Base-by-base conservation (phyloP, 1,139 yeast genomes). In the Kurtzmaniella quercitrusa region DNA sequence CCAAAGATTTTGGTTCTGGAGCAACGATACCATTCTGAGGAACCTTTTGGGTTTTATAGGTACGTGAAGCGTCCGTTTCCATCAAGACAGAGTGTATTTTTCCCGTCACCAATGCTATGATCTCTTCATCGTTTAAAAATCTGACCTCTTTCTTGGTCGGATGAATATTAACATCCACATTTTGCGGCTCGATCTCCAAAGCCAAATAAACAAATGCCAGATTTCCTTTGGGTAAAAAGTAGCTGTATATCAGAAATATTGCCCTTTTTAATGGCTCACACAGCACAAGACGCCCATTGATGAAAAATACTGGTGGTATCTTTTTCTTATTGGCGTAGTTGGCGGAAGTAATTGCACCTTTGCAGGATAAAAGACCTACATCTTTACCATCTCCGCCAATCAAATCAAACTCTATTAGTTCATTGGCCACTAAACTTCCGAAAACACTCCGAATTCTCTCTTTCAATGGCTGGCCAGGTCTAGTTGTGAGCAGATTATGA, bases 61-160 rank as follows among this genome's bases (percentile, higher is more conserved):
- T 75, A 39, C 97, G 70, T 2, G 89, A 76, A 0, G 81, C 69
- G 51, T 89, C 96, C 8, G 80, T 73, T n/a, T 68, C 66, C 1
- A 80, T 65, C 26, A 93, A 65, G 1, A 68, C 57, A 2, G 63
- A 65, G 43, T 81, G 83, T 0, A 91, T 58, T 8, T 63, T 55
- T 0, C 61, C 60, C 23, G 84, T 71, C 1, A 93, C 70, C 19
- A 59, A 51, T 35, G 84, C 89, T 6, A 88, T 75, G 18, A 94
- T 87, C 56, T 89, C 98, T 42, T 86, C 95, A 55, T 94, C 98
- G 56, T 82, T 63, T 32, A 93, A 65, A 58, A 94, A 89, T 40
- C 95, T 64, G 1, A 94, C 98, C 54, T 93, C 98, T 42, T 94
- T 73, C 54, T 93, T 93, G 0, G 98, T 93, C 0, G 99, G 99